Conservation (phyloP, 495 filamentous ascomycete species). For the Talaromyces stipitatus region DNA sequence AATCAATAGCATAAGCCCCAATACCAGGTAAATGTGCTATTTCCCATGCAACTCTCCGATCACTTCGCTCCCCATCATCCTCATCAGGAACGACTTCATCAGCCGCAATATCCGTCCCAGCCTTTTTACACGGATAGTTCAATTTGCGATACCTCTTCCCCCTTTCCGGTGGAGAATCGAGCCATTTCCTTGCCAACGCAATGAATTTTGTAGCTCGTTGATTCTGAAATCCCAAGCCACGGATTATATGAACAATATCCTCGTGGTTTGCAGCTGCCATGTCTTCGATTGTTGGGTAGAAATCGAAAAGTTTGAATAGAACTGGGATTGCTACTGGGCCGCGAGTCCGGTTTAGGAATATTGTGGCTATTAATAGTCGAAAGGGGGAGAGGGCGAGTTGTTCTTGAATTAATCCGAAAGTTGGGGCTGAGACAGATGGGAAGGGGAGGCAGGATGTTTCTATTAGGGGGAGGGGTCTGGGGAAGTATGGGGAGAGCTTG, state of each 20-base stretch:
- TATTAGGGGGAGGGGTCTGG: slow-evolving; percentile 28
- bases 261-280: slow-evolving; percentile 52
- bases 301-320: slow-evolving; percentile 57
- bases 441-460: slow-evolving; percentile 61
- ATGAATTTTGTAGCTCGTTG: slow-evolving; percentile 53
- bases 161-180: slow-evolving; percentile 51
- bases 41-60: slow-evolving; percentile 61
- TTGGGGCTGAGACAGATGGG: slow-evolving; percentile 51
- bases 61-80: neutral
- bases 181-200: slow-evolving; percentile 62
- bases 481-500: slow-evolving; percentile 44
- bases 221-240: slow-evolving; percentile 68
- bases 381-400: slow-evolving; percentile 64
- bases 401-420: slow-evolving; percentile 81
- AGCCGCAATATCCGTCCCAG: slow-evolving; percentile 46
- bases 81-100: slow-evolving; percentile 41
- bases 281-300: slow-evolving; percentile 58
- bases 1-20: slow-evolving; percentile 82
- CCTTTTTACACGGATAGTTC: slow-evolving; percentile 55
- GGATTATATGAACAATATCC: slow-evolving; percentile 57
- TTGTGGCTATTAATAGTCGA: slow-evolving; percentile 63
- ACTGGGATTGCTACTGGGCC: slow-evolving; percentile 71
- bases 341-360: slow-evolving; percentile 75
- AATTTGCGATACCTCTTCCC: slow-evolving; percentile 55
- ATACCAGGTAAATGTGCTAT: slow-evolving; percentile 78